Conservation (phyloP, 345 rosid species). For the rapeseed (Brassica napus) region Da-Ae NC_063451.1:41243501-41244000, state of each 20-base stretch:
- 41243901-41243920: slow-evolving; percentile 54
- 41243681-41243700: slow-evolving; percentile 64
- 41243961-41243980: not conserved
- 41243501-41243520: slow-evolving; percentile 62
- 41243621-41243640: slow-evolving; percentile 85
- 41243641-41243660: slow-evolving; percentile 83
- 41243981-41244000: slow-evolving; percentile 62
- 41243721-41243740: not conserved
- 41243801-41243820: slow-evolving; percentile 52
- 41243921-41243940: slow-evolving; percentile 67
- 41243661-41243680: slow-evolving; percentile 78
- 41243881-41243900: slow-evolving; percentile 50
- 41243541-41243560: slow-evolving; percentile 50
- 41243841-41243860: slow-evolving; percentile 60
- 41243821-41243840: slow-evolving; percentile 68
- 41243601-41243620: not conserved
- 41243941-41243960: not conserved
- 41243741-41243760: slow-evolving; percentile 33
- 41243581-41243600: not conserved
- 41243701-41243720: slow-evolving; percentile 37
- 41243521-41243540: slow-evolving; percentile 68
- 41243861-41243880: slow-evolving; percentile 70
- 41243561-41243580: slow-evolving; percentile 16
- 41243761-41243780: slow-evolving; percentile 57
- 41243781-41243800: slow-evolving; percentile 60